Conservation (phyloP, 163 green algal genomes). For the Trebouxiophyceae sp. region DNA sequence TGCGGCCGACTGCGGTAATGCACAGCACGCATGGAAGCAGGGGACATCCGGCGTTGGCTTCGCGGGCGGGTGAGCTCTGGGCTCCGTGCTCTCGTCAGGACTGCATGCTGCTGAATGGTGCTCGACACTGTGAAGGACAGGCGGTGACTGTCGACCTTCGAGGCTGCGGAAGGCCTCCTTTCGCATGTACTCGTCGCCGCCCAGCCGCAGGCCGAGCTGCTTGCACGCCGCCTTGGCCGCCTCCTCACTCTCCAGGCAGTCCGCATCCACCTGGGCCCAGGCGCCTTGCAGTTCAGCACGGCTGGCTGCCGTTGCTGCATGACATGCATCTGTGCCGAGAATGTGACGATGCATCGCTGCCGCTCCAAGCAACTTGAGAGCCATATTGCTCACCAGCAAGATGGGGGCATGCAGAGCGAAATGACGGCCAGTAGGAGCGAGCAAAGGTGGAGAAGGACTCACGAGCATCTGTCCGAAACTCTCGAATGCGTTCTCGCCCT, state of each 20-base stretch:
- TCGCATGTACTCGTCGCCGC: not conserved
- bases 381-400: too few species aligned
- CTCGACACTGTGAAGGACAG: not conserved
- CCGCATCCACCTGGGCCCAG: constrained; percentile 46
- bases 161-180: constrained; percentile 11
- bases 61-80: too few species aligned
- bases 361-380: too few species aligned
- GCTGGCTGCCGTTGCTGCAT: not conserved
- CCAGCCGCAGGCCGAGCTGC: constrained; percentile 45
- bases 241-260: constrained; percentile 43
- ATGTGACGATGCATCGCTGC: too few species aligned
- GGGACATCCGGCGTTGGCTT: too few species aligned
- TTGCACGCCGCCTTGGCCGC: constrained; percentile 45
- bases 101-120: not conserved
- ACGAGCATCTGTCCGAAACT: constrained; percentile 58
- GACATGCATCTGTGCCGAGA: too few species aligned
- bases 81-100: not conserved
- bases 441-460: not conserved
- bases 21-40: too few species aligned
- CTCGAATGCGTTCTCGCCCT: constrained; percentile 51
- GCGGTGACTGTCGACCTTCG: constrained; percentile 12
- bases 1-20: too few species aligned
- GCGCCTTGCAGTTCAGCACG: not conserved
- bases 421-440: not conserved
- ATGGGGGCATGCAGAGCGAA: not conserved